Conservation (phyloP, 75 land plant species). For the Cryptomeria japonica region DNA sequence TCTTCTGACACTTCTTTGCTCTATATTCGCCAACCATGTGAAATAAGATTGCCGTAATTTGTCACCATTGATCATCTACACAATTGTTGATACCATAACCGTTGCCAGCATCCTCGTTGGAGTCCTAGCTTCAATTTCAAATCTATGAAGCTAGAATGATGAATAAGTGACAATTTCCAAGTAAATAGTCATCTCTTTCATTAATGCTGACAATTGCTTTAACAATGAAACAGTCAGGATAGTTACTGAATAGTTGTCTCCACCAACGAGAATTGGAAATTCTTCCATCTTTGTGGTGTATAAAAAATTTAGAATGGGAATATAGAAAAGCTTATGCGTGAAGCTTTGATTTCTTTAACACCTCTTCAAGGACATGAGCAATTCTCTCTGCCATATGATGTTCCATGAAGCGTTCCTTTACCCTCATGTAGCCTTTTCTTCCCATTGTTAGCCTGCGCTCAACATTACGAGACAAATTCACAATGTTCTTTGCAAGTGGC, state of each 20-base stretch:
- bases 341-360: slow-evolving; percentile 39
- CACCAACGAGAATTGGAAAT: not conserved
- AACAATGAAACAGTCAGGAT: slow-evolving; percentile 6
- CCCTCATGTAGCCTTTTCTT: slow-evolving; percentile 71
- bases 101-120: not conserved
- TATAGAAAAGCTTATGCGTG: not conserved
- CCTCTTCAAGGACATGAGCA: slow-evolving; percentile 58
- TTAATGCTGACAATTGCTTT: slow-evolving; percentile 7
- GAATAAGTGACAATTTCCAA: not conserved
- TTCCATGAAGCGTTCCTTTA: slow-evolving; percentile 74
- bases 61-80: not conserved
- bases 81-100: not conserved
- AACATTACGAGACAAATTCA: slow-evolving; percentile 59
- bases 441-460: slow-evolving; percentile 74
- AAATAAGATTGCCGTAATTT: not conserved
- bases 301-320: not conserved
- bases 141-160: not conserved
- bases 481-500: slow-evolving; percentile 73
- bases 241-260: not conserved
- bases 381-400: slow-evolving; percentile 83
- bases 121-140: slow-evolving; percentile 10
- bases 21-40: not conserved
- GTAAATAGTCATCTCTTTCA: not conserved
- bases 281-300: not conserved
- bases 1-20: not conserved